Base-by-base conservation (phyloP, 1,139 yeast genomes). In the Kurtzmaniella quercitrusa region DNA sequence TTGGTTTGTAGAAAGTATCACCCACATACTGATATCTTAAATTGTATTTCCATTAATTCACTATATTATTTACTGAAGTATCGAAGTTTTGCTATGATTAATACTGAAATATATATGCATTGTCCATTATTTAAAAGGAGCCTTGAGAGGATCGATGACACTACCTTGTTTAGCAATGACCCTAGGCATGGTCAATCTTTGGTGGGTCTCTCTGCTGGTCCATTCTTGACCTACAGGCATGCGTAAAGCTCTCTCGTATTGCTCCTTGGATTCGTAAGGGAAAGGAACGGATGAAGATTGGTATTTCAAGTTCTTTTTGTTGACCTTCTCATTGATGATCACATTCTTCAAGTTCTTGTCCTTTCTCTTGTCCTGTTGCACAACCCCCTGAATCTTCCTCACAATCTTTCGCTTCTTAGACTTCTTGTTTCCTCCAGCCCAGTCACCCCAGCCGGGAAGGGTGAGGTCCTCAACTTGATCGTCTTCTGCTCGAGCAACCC, bases 171-270 rank as follows among this genome's bases (percentile, higher is more conserved):
- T 90, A 46, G 88, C 83, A 50, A 88, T 74, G 39, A 93, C 82
- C 57, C 88, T 77, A 40, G 98, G 98, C 81, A 87, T 90, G 47
- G 94, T 88, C 54, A 88, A 69, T 60, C 81, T 81, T 69, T 90
- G 96, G 68, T 88, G 95, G 2, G 95, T 82, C 44, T 81, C 86
- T 57, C 90, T 80, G 11, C 95, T 79, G 3, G 94, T 82, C 98
- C 98, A 93, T 68, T 93, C 96, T 65, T 88, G 95, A 27, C 98
- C 98, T 49, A 93, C 72, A n/a, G 98, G 98, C 90, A 90, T 85
- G 59, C 96, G 79, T 56, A 93, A 72, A 2, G 95, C 83, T 59
- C 96, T 79, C 64, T 93, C 98, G 63, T 93, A 94, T 66, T 93
- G 98, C 60, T 90, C 98, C 58, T 85, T 77, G 48, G 85, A 85